phyloP scores from a whole-genome alignment of 768 basidiomycete genomes.

The Pholiota microspora region DNA sequence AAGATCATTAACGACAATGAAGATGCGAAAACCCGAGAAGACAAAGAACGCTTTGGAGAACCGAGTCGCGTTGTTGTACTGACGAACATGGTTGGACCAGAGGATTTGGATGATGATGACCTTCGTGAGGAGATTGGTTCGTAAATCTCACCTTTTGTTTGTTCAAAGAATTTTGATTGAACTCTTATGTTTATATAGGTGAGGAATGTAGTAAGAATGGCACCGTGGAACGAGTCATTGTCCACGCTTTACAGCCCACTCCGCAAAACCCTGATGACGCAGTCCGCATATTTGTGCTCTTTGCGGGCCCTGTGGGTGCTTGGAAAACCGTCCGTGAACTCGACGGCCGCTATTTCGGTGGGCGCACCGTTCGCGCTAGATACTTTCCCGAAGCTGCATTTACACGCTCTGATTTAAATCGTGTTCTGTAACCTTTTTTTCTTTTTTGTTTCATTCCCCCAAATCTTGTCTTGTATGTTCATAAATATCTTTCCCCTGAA shows the following conservation, averaged over 20 bases:
- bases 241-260: constrained; percentile 73
- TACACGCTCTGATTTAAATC: constrained; percentile 47
- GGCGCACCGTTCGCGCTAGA: constrained; percentile 75
- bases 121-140: constrained; percentile 84
- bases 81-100: constrained; percentile 83
- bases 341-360: constrained; percentile 91
- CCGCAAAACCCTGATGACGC: constrained; percentile 71
- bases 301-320: constrained; percentile 88
- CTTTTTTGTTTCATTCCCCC: constrained; percentile 5
- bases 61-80: constrained; percentile 88
- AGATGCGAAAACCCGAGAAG: constrained; percentile 74
- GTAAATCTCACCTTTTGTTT: not conserved
- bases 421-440: constrained; percentile 27
- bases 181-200: constrained; percentile 40
- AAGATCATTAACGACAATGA: constrained; percentile 91
- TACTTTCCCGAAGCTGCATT: constrained; percentile 74
- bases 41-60: constrained; percentile 80
- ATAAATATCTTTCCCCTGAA: too few relatives aligned
- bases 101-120: constrained; percentile 85
- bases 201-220: constrained; percentile 91
- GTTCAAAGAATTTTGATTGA: not conserved
- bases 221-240: constrained; percentile 85
- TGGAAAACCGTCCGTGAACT: constrained; percentile 96
- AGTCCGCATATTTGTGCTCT: constrained; percentile 89
- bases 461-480: too few relatives aligned